Evolutionary conservation across 352 stramenopile species (phyloP), one percentile per base, ranked within the genome.

Genomic region (Saprolegnia parasitica): DNA sequence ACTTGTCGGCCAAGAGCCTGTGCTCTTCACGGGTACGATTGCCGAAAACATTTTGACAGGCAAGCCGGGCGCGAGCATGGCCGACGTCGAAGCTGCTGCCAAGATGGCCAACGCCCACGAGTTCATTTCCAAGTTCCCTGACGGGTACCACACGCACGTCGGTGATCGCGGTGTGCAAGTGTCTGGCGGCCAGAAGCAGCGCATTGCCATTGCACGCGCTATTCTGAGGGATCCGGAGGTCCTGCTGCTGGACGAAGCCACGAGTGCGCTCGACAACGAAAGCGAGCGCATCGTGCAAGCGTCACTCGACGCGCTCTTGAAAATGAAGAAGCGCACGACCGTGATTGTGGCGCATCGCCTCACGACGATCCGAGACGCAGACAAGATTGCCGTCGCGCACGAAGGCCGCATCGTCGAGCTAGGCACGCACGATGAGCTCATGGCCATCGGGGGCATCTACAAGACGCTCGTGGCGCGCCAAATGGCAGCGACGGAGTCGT

Each of bases 271-370:
- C 21, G 89, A 96, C 72, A 78, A 76, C 24, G 79, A 91, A 72
- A 91, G 78, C 65, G 89, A 97, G 67, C 80, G 85, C 65, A 77
- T 93, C 57, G 89, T 96, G 37, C 89, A 96, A 74, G 74, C 85
- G 49, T 82, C 84, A 16, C 71, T 95, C 45, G 83, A 95, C 71
- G 80, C 82, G 62, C 73, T 87, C 26, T 68, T 84, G 64, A 75
- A 78, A 45, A 71, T 83, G 57, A 81, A 86, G 57, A 73, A 73
- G 1, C 81, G 81, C 9, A 98, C 93, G 35, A 97, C 87, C 20
- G 80, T 98, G 60, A 90, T 98, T 56, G 96, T 97, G 66, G 95
- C 95, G 1, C 94, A 98, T 74, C 85, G 95, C n/a, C 75, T 98
- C 37, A 95, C 84, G 56, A 98, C 91, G 4, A 92, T 98, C 64